Conservation (phyloP, 345 rosid genomes). For the Erodium maritimum region DNA sequence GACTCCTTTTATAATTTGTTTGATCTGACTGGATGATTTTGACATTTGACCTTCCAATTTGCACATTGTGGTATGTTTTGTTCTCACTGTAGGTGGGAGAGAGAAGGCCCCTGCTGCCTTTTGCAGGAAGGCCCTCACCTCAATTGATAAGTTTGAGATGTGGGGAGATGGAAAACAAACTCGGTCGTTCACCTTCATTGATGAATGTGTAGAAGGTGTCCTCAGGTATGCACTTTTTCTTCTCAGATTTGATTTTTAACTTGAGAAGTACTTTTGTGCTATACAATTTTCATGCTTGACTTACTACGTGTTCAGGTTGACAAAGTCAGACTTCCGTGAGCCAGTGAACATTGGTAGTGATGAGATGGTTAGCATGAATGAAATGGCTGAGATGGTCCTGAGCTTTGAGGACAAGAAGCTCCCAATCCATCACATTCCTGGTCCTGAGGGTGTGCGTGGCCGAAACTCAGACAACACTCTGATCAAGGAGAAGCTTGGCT, state of each 20-base stretch:
- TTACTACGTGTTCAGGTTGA: constrained; percentile 38
- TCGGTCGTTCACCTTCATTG: constrained; percentile 95
- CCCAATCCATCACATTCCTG: constrained; percentile 92
- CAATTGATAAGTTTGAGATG: constrained; percentile 89
- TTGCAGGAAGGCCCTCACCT: constrained; percentile 83
- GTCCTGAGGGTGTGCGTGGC: constrained; percentile 99
- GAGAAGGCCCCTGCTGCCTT: constrained; percentile 99
- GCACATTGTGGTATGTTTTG: neutral
- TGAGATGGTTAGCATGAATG: constrained; percentile 99
- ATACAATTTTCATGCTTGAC: no score
- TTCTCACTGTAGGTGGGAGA: constrained; percentile 71
- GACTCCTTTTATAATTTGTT: neutral
- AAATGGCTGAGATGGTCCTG: constrained; percentile 94
- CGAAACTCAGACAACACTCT: constrained; percentile 96
- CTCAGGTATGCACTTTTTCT: constrained; percentile 71
- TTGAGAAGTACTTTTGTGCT: no score
- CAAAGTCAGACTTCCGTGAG: constrained; percentile 96
- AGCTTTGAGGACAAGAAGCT: constrained; percentile 82
- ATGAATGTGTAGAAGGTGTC: constrained; percentile 98
- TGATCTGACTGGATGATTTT: constrained; percentile 4
- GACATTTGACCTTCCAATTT: neutral
- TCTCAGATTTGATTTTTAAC: no score
- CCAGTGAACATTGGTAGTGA: constrained; percentile 98
- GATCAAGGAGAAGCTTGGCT: constrained; percentile 95
- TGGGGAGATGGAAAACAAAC: constrained; percentile 99